Percentiles rank a stretch among this genome's conserved stretches.
Evolutionary conservation across 1,284 basidiomycete genomes (phyloP).

Genomic region (Pseudozyma pruni): DNA sequence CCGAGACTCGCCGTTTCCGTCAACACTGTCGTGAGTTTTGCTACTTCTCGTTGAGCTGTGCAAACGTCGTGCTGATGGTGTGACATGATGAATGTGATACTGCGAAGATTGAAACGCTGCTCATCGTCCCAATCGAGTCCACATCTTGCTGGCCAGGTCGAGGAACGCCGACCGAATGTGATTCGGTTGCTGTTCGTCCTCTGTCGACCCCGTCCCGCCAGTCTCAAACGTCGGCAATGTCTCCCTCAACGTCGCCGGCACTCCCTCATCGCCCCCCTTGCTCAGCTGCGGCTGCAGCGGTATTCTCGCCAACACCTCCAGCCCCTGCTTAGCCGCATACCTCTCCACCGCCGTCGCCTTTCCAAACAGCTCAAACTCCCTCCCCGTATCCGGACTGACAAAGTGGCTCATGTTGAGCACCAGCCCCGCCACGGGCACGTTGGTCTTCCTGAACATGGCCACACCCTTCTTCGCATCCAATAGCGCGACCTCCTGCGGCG

Average conservation of each 20-base stretch:
- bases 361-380: slow-evolving; percentile 83
- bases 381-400: slow-evolving; percentile 80
- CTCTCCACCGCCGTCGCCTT: slow-evolving; percentile 75
- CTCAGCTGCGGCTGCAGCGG: slow-evolving; percentile 84
- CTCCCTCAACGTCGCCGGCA: slow-evolving; percentile 70
- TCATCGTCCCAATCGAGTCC: slow-evolving; percentile 26
- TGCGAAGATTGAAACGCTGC: no score
- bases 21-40: no score
- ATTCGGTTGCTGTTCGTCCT: slow-evolving; percentile 8
- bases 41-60: no score
- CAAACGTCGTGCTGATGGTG: no score
- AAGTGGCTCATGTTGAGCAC: slow-evolving; percentile 92
- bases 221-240: slow-evolving; percentile 48
- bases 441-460: slow-evolving; percentile 89
- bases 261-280: slow-evolving; percentile 78
- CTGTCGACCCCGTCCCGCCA: slow-evolving; percentile 20
- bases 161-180: slow-evolving; percentile 33
- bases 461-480: slow-evolving; percentile 93
- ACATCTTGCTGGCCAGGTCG: slow-evolving; percentile 39
- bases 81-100: no score
- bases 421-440: slow-evolving; percentile 86
- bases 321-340: slow-evolving; percentile 74
- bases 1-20: no score
- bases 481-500: slow-evolving; percentile 93
- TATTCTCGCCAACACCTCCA: slow-evolving; percentile 82